Evolutionary conservation across 495 filamentous ascomycete species (phyloP), one percentile per base, ranked within the genome.

Genomic region (Annulohypoxylon nitens): DNA sequence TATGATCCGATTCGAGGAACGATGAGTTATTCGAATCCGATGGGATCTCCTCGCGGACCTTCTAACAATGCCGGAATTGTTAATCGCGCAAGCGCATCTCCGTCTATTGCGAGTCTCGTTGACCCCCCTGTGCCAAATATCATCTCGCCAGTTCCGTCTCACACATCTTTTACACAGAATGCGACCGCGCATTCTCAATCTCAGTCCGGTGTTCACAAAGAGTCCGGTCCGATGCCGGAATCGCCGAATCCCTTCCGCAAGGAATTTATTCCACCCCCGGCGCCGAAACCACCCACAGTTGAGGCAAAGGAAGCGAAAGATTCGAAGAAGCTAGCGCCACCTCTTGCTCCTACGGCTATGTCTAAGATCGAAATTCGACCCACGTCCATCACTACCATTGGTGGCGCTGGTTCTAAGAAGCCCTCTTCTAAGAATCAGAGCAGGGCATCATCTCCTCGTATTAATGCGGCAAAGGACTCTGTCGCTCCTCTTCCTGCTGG

Each of bases 81-180:
- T 45, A 91, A 89, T 76, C 88, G 92, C 58, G 92, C 93, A 16
- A 96, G 92, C 78, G 92, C 92, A 18, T 97, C 94, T 25, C 93
- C 94, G 7, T 93, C 94, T 0, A 97, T 97, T 69, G 90, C 93
- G 18, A 96, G 93, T 78, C 86, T 97, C 39, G 94, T 97, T 45
- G 94, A 97, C 69, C 93, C 93, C 7, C 89, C 92, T 10, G 79
- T 78, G 10, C 78, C 81, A 63, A 80, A 82, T 58, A 79, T 83
- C 37, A 80, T 84, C 23, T 86, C 87, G 2, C 83, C 83, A 20
- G 77, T 81, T 26, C 79, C 85, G 5, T 77, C 83, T 0, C 82
- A 85, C 54, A 79, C 81, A 4, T 82, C 83, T 61, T 85, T 82
- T 60, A 79, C 67, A 16, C 79, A 77, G 20, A 74, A 69, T 20